Conservation (phyloP, 2,329 filamentous ascomycete species). For the Nigrospora osmanthi region DNA sequence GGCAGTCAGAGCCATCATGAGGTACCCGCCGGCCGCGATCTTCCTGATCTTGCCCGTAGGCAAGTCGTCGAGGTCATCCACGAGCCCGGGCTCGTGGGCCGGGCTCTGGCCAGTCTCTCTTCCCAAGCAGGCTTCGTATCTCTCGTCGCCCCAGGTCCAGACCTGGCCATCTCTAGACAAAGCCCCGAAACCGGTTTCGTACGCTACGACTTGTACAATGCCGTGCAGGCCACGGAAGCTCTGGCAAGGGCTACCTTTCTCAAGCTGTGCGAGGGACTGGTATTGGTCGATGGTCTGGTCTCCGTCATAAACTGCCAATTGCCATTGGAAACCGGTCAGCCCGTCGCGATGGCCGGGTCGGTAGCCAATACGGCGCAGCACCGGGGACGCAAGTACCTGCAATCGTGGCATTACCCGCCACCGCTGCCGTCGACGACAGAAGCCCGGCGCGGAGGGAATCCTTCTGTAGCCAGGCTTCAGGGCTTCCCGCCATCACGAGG, state of each 20-base stretch:
- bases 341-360: not conserved
- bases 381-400: conserved; percentile 13
- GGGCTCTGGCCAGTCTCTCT: conserved; percentile 36
- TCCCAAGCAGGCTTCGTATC: conserved; percentile 49
- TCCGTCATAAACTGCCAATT: conserved; percentile 12
- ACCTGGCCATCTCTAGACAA: conserved; percentile 36
- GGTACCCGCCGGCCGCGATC: conserved; percentile 48
- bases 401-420: conserved; percentile 24
- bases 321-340: not conserved
- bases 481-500: conserved; percentile 17
- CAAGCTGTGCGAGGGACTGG: conserved; percentile 6
- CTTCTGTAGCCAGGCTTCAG: conserved; percentile 11
- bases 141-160: conserved; percentile 48
- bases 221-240: conserved; percentile 14
- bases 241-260: conserved; percentile 1
- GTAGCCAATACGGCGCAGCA: too few relatives aligned
- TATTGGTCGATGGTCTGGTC: conserved; percentile 19
- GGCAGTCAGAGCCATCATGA: conserved; percentile 48
- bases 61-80: conserved; percentile 43
- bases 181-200: conserved; percentile 40
- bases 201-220: conserved; percentile 35
- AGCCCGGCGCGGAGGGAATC: conserved; percentile 12
- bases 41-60: conserved; percentile 42
- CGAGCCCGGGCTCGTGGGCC: conserved; percentile 33
- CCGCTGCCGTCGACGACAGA: conserved; percentile 15